Conservation (phyloP, 805 yeast species). For the Candida pseudoglaebosa region DNA sequence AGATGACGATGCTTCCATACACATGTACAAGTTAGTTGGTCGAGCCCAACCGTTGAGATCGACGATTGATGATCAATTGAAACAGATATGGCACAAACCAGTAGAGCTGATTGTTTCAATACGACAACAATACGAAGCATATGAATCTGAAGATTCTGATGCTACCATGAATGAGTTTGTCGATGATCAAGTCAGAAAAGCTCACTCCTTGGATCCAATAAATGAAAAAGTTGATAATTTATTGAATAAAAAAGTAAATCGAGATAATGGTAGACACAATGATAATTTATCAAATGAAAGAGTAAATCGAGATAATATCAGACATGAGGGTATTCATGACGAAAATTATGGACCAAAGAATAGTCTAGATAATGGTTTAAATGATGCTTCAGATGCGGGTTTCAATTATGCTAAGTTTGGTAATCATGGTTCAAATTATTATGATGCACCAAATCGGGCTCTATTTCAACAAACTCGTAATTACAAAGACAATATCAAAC, state of each 20-base stretch:
- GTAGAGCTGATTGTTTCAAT: constrained; percentile 7
- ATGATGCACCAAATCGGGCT: constrained; percentile 8
- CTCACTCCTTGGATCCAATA: constrained; percentile 4
- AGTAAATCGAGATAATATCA: neutral
- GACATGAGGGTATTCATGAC: neutral
- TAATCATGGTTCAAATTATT: neutral
- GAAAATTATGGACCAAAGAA: no score
- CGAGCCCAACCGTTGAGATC: constrained; percentile 31
- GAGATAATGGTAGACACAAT: neutral
- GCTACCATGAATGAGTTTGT: constrained; percentile 1
- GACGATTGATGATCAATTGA: constrained; percentile 2
- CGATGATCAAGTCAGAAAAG: constrained; percentile 5
- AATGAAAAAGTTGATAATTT: constrained; percentile 8
- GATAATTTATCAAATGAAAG: neutral
- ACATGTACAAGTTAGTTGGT: constrained; percentile 33
- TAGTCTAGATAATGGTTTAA: no score
- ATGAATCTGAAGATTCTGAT: constrained; percentile 8
- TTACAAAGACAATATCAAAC: constrained; percentile 6
- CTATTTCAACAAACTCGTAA: constrained; percentile 10
- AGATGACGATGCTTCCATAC: constrained; percentile 41
- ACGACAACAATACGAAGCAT: neutral
- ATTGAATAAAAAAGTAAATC: neutral
- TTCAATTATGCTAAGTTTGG: neutral
- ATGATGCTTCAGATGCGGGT: no score
- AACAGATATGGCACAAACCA: constrained; percentile 5